Evolutionary conservation across 257 asterid genomes (phyloP).

Genomic region (Nicotiana otophora): DNA sequence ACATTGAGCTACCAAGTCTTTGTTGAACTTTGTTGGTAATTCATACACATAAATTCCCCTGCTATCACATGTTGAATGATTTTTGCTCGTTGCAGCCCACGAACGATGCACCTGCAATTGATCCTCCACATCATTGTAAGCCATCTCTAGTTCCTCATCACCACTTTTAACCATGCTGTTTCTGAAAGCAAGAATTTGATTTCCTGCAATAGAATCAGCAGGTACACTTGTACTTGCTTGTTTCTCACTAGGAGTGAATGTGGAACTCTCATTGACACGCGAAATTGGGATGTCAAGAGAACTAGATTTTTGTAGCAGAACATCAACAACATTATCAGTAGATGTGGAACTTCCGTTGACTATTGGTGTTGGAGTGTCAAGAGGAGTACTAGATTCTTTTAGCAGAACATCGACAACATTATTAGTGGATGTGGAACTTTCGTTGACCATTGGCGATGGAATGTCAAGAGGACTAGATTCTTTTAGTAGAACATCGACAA

Average conservation of each 20-base stretch:
- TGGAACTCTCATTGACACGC: not conserved
- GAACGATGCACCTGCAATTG: slow-evolving; percentile 46
- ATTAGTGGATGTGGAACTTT: not conserved
- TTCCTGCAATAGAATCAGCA: slow-evolving; percentile 3
- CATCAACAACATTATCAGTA: not conserved
- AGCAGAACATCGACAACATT: not conserved
- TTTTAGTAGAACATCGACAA: not conserved
- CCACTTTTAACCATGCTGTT: slow-evolving; percentile 4
- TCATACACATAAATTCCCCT: slow-evolving; percentile 57
- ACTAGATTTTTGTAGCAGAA: not conserved
- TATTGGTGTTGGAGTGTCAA: not conserved
- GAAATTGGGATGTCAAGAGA: not conserved
- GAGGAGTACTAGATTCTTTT: not conserved
- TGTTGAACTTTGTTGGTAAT: slow-evolving; percentile 64
- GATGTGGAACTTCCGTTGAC: not conserved
- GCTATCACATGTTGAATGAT: slow-evolving; percentile 31
- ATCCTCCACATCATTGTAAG: slow-evolving; percentile 34
- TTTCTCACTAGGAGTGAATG: not conserved
- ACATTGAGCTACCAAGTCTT: slow-evolving; percentile 46
- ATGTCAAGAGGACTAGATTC: not conserved
- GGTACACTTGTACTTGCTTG: not conserved
- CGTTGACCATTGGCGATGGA: not conserved
- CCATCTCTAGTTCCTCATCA: slow-evolving; percentile 24
- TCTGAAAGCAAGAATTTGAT: not conserved
- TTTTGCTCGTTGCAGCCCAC: slow-evolving; percentile 32